phyloP scores from a whole-genome alignment of 2,329 filamentous ascomycete genomes.

The Colletotrichum salicis region DNA sequence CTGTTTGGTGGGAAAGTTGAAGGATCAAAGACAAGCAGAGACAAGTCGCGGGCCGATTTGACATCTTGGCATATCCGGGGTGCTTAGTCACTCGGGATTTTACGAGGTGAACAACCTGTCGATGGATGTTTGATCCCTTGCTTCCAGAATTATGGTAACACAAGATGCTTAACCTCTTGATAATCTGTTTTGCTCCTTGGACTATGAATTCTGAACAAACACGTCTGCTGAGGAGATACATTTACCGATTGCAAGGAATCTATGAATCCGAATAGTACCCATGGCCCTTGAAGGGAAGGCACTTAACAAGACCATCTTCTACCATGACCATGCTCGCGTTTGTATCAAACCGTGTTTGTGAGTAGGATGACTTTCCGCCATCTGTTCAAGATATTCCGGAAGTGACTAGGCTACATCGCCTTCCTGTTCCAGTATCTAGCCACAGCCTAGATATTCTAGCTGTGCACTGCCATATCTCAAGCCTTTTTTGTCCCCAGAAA shows the following conservation, averaged over 20 bases:
- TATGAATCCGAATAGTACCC: background rate
- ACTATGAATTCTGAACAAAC: background rate
- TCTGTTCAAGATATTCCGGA: background rate
- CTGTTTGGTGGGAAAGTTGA: background rate
- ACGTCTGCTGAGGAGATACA: background rate
- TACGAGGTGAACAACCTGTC: background rate
- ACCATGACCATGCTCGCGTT: too few species aligned
- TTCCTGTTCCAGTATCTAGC: background rate
- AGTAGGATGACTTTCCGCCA: background rate
- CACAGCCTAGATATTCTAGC: background rate
- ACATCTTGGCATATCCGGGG: background rate
- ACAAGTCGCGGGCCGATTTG: background rate
- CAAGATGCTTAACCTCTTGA: background rate
- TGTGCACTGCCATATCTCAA: background rate
- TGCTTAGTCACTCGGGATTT: background rate
- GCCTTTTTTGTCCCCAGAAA: background rate
- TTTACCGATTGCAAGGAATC: too few species aligned
- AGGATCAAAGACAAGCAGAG: background rate
- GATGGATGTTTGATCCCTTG: background rate
- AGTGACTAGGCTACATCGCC: background rate
- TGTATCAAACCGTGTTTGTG: background rate
- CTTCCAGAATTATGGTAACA: background rate
- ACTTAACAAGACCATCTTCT: background rate
- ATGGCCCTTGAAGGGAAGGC: background rate
- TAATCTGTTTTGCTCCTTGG: background rate